Conservation (phyloP, 352 stramenopile genomes). For the Pythium oligandrum region DNA sequence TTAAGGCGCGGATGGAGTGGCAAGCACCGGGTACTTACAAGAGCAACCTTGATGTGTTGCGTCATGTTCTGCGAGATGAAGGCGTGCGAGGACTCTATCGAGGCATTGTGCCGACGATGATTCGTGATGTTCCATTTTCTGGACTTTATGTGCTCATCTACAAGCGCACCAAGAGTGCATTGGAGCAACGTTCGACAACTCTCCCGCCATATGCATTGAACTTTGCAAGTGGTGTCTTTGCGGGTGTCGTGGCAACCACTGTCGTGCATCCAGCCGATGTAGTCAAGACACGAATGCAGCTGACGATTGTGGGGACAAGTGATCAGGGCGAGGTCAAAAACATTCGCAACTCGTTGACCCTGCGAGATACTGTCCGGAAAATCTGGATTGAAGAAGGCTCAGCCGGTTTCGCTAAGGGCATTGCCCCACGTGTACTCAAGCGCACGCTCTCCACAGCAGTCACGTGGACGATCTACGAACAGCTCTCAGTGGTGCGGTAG, state of each 20-base stretch:
- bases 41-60: constrained; percentile 61
- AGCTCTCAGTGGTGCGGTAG: constrained; percentile 58
- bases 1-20: constrained; percentile 87
- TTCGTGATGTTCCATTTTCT: constrained; percentile 87
- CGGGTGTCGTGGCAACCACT: constrained; percentile 68
- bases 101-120: constrained; percentile 78
- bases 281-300: constrained; percentile 87
- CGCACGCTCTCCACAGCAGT: constrained; percentile 98
- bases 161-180: constrained; percentile 51
- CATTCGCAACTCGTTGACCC: constrained; percentile 49
- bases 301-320: constrained; percentile 51
- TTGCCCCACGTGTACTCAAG: constrained; percentile 92
- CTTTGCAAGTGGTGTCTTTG: constrained; percentile 74
- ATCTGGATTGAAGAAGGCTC: constrained; percentile 91
- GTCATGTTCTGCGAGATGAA: constrained; percentile 58
- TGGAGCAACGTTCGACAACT: constrained; percentile 34
- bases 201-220: constrained; percentile 61
- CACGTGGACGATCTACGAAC: constrained; percentile 99
- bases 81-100: constrained; percentile 77
- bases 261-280: constrained; percentile 86
- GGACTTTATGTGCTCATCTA: constrained; percentile 86
- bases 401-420: constrained; percentile 92
- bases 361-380: constrained; percentile 65
- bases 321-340: constrained; percentile 21
- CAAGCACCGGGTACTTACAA: constrained; percentile 51